Evolutionary conservation across 1,139 yeast species (phyloP).

Genomic region (Hyphopichia fennica): DNA sequence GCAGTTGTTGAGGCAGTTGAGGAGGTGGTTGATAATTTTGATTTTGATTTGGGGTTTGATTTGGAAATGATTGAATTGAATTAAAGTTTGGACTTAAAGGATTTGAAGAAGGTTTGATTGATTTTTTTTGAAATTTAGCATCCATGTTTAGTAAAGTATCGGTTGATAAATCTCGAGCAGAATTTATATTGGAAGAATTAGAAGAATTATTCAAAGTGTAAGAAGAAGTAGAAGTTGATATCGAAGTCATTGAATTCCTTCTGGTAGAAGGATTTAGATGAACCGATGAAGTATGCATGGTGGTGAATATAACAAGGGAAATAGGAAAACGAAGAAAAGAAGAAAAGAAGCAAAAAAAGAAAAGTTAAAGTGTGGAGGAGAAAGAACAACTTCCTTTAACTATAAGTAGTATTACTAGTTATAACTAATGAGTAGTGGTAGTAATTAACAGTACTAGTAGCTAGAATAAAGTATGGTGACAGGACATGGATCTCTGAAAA

Average conservation of each 20-base stretch:
- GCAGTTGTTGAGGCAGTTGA: background rate
- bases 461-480: no score
- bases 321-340: background rate
- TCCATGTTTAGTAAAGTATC: conserved; percentile 40
- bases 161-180: conserved; percentile 36
- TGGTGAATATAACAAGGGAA: background rate
- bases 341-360: background rate
- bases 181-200: background rate
- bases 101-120: conserved; percentile 17
- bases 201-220: conserved; percentile 12
- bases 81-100: conserved; percentile 3
- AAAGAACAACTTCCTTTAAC: background rate
- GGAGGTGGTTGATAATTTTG: background rate
- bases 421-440: no score
- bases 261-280: conserved; percentile 15
- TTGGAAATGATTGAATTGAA: background rate
- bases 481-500: no score
- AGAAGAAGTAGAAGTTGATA: conserved; percentile 21
- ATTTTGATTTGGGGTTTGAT: background rate
- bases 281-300: background rate
- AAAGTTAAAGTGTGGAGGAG: background rate
- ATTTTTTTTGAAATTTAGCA: conserved; percentile 34
- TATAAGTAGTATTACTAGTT: no score
- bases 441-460: no score
- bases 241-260: conserved; percentile 36